phyloP scores from a whole-genome alignment of 2,329 filamentous ascomycete species.

The Phyllosticta citribraziliensis region DNA sequence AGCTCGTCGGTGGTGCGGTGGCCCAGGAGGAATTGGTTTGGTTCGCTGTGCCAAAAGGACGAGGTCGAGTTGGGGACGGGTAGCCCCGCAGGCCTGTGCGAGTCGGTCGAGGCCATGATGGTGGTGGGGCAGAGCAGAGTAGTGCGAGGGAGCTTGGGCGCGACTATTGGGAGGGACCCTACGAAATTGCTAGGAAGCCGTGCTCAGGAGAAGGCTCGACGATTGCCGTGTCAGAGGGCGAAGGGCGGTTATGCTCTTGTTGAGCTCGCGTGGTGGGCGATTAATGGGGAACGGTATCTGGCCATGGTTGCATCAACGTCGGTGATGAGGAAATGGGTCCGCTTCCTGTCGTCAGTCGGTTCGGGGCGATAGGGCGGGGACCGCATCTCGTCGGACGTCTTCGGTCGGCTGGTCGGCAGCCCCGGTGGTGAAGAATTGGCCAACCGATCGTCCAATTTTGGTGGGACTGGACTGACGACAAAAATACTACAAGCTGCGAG shows the following conservation, averaged over 20 bases:
- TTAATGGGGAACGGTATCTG: too few relatives aligned
- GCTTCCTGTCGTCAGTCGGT: neutral
- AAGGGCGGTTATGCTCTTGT: neutral
- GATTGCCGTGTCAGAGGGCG: neutral
- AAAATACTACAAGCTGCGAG: neutral
- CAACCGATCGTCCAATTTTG: neutral
- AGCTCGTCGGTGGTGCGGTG: slow-evolving; percentile 57
- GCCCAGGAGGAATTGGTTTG: slow-evolving; percentile 53
- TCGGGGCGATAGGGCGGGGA: neutral
- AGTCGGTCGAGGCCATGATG: slow-evolving; percentile 2
- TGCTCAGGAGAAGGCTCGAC: neutral
- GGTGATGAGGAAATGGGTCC: neutral
- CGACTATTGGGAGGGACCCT: neutral
- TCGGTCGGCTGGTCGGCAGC: neutral
- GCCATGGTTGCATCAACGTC: neutral
- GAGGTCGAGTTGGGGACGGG: slow-evolving; percentile 51
- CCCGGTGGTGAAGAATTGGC: neutral
- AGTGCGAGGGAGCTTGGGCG: neutral
- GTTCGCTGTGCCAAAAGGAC: slow-evolving; percentile 67
- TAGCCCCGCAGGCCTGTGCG: slow-evolving; percentile 30
- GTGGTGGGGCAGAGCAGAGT: neutral
- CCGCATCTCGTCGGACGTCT: neutral
- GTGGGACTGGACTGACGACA: neutral
- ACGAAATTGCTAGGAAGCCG: neutral
- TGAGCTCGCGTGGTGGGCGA: neutral